Evolutionary conservation across 2,329 filamentous ascomycete species (phyloP).

Genomic region (Fusarium gaditjirri): DNA sequence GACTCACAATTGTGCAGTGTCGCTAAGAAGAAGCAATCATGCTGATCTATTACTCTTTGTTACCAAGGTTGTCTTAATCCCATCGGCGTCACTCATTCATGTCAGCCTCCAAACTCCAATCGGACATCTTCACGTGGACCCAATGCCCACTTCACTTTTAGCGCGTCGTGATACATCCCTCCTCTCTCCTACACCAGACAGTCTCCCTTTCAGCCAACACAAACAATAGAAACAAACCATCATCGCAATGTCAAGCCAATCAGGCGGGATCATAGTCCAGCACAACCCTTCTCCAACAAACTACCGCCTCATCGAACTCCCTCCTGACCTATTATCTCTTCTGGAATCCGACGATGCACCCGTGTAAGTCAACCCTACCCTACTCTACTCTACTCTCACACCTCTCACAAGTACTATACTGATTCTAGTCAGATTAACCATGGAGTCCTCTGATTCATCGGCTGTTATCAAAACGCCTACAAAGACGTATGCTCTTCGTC

Average conservation of each 20-base stretch:
- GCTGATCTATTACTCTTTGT: background rate
- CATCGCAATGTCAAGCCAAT: conserved; percentile 58
- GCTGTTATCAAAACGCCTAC: conserved; percentile 64
- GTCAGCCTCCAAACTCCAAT: background rate
- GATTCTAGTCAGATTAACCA: conserved; percentile 53
- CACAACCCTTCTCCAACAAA: conserved; percentile 60
- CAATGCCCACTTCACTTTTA: conserved; percentile 6
- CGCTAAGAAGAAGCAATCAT: background rate
- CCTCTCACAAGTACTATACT: background rate
- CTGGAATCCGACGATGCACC: conserved; percentile 66
- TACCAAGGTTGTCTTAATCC: background rate
- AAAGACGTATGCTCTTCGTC: conserved; percentile 68
- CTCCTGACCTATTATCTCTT: conserved; percentile 65
- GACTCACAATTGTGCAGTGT: background rate
- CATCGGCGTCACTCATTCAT: background rate
- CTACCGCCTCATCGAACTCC: conserved; percentile 72
- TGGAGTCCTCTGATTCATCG: conserved; percentile 59
- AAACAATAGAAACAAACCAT: background rate
- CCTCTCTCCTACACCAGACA: background rate
- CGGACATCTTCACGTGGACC: conserved; percentile 14
- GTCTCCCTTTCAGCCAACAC: background rate
- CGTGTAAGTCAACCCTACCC: conserved; percentile 53
- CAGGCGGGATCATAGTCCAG: conserved; percentile 60
- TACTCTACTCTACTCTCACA: background rate
- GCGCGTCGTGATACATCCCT: background rate